A percentile compares a stretch with the other conserved stretches of the same genome.
phyloP scores from a whole-genome alignment of 257 asterid species.

The Coffea canephora region DNA sequence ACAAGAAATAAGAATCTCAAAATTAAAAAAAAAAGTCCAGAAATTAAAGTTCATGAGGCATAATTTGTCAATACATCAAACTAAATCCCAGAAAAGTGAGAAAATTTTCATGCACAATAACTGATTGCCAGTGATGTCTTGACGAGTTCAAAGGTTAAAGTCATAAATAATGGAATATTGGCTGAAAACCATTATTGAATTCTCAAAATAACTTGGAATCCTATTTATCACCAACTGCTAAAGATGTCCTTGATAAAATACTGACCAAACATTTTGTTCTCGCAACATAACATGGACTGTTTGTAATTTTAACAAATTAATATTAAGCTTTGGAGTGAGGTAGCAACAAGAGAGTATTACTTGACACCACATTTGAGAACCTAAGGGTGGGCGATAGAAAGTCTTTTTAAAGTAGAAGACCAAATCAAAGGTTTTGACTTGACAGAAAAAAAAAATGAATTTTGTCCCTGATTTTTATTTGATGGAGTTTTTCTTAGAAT shows the following conservation, averaged over 20 bases:
- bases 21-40: neutral
- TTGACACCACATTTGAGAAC: neutral
- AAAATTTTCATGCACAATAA: neutral
- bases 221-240: neutral
- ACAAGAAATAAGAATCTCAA: no score
- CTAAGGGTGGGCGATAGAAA: neutral
- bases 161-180: neutral
- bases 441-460: neutral
- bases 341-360: neutral
- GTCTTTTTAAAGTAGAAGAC: neutral
- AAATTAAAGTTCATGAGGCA: neutral
- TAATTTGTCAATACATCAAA: neutral
- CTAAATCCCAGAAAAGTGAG: neutral
- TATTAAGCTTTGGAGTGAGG: neutral
- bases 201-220: neutral
- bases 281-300: neutral
- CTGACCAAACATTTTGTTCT: neutral
- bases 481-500: neutral
- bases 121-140: neutral
- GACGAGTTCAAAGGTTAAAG: neutral
- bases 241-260: neutral
- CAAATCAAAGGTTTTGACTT: neutral
- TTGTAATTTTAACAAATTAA: neutral
- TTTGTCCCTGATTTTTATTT: neutral
- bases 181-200: neutral